Evolutionary conservation across 331 rosid species (phyloP), one percentile per base, ranked within the genome.

Genomic region (Acacia pycnantha): DNA sequence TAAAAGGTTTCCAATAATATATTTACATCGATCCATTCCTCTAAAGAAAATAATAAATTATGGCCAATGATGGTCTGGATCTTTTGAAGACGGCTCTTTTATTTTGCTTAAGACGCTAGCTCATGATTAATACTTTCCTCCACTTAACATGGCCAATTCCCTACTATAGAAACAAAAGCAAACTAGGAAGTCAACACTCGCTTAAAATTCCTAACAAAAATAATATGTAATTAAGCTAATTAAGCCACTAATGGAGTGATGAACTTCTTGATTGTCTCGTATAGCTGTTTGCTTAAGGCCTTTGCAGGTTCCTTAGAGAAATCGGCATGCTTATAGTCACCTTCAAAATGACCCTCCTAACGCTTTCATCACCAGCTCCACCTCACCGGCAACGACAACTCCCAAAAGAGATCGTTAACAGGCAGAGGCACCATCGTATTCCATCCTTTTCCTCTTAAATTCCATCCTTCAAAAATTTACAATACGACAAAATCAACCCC

Each of bases 321-420:
- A 59, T 11, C 18, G 5, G 18, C 33, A 59, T 59, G 35, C 67
- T 12, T 24, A 59, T 26, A 26, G 4, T n/a, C n/a, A n/a, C n/a
- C n/a, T n/a, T n/a, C n/a, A n/a, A n/a, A n/a, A n/a, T n/a, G n/a
- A n/a, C n/a, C n/a, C n/a, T n/a, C n/a, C n/a, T n/a, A n/a, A n/a
- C n/a, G n/a, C n/a, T n/a, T n/a, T n/a, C n/a, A n/a, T n/a, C n/a
- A n/a, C n/a, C n/a, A n/a, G n/a, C n/a, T n/a, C n/a, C n/a, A n/a
- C n/a, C n/a, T n/a, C n/a, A n/a, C 0, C 0, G 93, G 16, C 62
- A 90, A 67, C 0, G 87, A 83, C 14, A 82, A 77, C 24, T 85
- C 86, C 92, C 91, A 84, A 82, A 83, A 76, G 1, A 64, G 29
- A 80, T 89, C 33, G 4, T 56, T 77, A 4, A 41, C 2, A 1